A percentile compares a stretch with the other conserved stretches of the same genome.
phyloP scores from a whole-genome alignment of 305 asterid species.

The Fraxinus sp. region DNA sequence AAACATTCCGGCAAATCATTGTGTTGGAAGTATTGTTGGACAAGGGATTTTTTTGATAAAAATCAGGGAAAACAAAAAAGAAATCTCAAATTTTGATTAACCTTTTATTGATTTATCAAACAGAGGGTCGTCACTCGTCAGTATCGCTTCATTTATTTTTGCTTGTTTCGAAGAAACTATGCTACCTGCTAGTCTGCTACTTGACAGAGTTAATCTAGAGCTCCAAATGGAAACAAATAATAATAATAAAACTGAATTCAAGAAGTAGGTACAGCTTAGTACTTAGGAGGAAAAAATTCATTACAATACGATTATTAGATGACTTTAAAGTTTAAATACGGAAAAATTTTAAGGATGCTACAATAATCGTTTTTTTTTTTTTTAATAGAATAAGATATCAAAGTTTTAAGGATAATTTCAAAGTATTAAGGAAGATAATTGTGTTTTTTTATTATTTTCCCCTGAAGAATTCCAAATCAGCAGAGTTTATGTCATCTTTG shows the following conservation, averaged over 20 bases:
- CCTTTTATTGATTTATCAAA: not conserved
- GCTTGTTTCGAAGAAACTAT: too few relatives aligned
- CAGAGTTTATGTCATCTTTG: conserved; percentile 24
- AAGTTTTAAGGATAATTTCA: not conserved
- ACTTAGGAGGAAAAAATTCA: too few relatives aligned
- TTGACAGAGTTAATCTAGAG: too few relatives aligned
- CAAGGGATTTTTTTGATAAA: not conserved
- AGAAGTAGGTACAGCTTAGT: too few relatives aligned
- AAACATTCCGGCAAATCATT: conserved; percentile 59
- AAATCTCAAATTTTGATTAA: not conserved
- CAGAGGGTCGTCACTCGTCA: not conserved
- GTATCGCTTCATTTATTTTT: not conserved
- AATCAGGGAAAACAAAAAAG: not conserved
- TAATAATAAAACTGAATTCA: too few relatives aligned
- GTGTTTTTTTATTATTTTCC: not conserved
- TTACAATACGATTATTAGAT: not conserved
- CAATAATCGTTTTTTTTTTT: not conserved
- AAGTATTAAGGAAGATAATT: not conserved
- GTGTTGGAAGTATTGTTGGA: not conserved
- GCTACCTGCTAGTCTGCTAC: too few relatives aligned
- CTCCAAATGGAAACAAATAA: too few relatives aligned
- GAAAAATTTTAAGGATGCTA: not conserved
- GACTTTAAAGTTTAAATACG: not conserved
- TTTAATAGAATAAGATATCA: too few relatives aligned
- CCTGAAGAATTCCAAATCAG: conserved; percentile 21